Conservation (phyloP, 2,329 filamentous ascomycete genomes). For the Teratosphaeria zuluensis region DNA sequence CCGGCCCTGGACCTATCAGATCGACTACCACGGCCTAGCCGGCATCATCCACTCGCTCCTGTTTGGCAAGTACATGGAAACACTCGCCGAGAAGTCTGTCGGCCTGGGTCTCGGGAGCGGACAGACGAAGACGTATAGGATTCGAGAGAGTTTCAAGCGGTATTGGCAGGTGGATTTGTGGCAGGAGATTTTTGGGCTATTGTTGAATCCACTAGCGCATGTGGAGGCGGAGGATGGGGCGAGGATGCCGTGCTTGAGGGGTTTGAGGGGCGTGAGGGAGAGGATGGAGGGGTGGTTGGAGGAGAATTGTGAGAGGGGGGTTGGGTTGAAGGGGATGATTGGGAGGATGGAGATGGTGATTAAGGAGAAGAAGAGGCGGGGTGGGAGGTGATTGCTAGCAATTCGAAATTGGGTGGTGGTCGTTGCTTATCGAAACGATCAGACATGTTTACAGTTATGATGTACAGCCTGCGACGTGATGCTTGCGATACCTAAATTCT, state of each 20-base stretch:
- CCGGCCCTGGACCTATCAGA: slow-evolving; percentile 92
- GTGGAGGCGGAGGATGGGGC: slow-evolving; percentile 53
- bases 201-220: slow-evolving; percentile 71
- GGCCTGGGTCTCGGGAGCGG: slow-evolving; percentile 45
- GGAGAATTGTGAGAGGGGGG: slow-evolving; percentile 69
- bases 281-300: slow-evolving; percentile 79
- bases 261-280: slow-evolving; percentile 60
- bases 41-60: slow-evolving; percentile 80
- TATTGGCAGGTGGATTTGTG: slow-evolving; percentile 97
- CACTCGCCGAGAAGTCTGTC: slow-evolving; percentile 39
- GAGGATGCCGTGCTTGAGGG: slow-evolving; percentile 63
- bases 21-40: slow-evolving; percentile 89
- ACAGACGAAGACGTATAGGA: slow-evolving; percentile 59
- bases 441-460: too few species aligned
- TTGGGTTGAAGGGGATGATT: slow-evolving; percentile 47
- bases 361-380: slow-evolving; percentile 34
- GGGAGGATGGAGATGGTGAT: slow-evolving; percentile 59
- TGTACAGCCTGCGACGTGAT: too few species aligned
- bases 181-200: slow-evolving; percentile 68
- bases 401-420: neutral
- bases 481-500: too few species aligned
- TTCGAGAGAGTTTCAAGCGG: slow-evolving; percentile 75
- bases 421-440: too few species aligned
- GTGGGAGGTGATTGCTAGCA: slow-evolving; percentile 4
- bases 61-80: slow-evolving; percentile 93